phyloP scores from a whole-genome alignment of 805 yeast species.

The Ogataea polymorpha region DNA sequence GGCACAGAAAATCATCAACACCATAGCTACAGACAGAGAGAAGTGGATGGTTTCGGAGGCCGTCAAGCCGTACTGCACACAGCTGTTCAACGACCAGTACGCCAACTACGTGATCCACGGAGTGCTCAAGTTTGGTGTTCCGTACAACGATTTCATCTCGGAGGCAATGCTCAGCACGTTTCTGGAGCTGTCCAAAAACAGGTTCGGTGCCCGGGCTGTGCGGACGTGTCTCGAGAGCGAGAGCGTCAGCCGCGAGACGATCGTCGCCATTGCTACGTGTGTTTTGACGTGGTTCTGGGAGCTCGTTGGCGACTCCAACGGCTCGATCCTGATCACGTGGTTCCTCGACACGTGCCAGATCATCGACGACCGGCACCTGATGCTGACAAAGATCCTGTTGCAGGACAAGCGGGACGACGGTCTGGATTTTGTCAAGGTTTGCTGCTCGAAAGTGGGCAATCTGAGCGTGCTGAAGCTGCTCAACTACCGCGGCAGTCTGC shows the following conservation, averaged over 20 bases:
- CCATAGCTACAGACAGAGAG: slow-evolving; percentile 56
- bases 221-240: slow-evolving; percentile 88
- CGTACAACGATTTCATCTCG: slow-evolving; percentile 85
- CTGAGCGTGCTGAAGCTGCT: slow-evolving; percentile 76
- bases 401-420: slow-evolving; percentile 14
- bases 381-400: slow-evolving; percentile 39
- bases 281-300: slow-evolving; percentile 76
- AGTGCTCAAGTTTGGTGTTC: slow-evolving; percentile 79
- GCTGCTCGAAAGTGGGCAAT: slow-evolving; percentile 65
- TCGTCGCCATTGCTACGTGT: slow-evolving; percentile 68
- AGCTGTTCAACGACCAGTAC: slow-evolving; percentile 89
- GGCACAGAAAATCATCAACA: slow-evolving; percentile 88
- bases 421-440: slow-evolving; percentile 21
- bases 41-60: slow-evolving; percentile 64
- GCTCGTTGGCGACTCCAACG: slow-evolving; percentile 79
- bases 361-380: slow-evolving; percentile 58
- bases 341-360: slow-evolving; percentile 76
- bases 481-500: slow-evolving; percentile 61
- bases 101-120: slow-evolving; percentile 97
- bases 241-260: slow-evolving; percentile 62
- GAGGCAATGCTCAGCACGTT: slow-evolving; percentile 78
- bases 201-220: slow-evolving; percentile 94
- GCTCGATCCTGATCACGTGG: slow-evolving; percentile 90
- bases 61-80: slow-evolving; percentile 76
- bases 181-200: slow-evolving; percentile 75